Percentiles rank a stretch among this genome's conserved stretches.
Evolutionary conservation across 192 early-diverging fungal genomes (phyloP).

Genomic region (Coemansia sp.): DNA sequence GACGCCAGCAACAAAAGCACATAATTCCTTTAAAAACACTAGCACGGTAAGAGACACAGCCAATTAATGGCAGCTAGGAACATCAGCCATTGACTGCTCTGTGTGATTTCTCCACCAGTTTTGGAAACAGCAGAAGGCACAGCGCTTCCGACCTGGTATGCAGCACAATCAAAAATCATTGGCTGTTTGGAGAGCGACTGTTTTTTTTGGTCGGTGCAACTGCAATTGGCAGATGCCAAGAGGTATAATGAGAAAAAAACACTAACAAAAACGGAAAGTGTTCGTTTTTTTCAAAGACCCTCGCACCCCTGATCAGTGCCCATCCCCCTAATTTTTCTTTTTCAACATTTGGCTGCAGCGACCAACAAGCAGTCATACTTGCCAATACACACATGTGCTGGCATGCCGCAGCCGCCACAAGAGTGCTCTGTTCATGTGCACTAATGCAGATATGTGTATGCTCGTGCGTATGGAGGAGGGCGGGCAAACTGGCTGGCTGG

Average conservation of each 20-base stretch:
- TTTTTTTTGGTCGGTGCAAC: not conserved
- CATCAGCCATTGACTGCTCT: no score
- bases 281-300: not conserved
- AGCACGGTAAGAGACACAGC: not conserved
- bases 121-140: not conserved
- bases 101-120: no score
- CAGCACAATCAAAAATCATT: not conserved
- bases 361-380: not conserved
- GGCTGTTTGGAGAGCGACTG: not conserved
- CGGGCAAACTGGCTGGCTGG: no score
- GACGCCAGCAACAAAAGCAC: not conserved
- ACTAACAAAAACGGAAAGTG: not conserved
- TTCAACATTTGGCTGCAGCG: not conserved
- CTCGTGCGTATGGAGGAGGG: not conserved
- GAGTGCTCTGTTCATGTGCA: not conserved
- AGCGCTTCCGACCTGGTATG: not conserved
- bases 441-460: not conserved
- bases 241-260: not conserved
- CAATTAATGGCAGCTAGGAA: not conserved
- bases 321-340: not conserved
- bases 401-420: not conserved
- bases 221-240: not conserved
- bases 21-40: not conserved
- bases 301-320: not conserved
- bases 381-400: not conserved